A percentile compares a stretch with the other conserved stretches of the same genome.
Evolutionary conservation across 1,139 yeast species (phyloP).

Genomic region (Spencermartinsiella ligniputridi): DNA sequence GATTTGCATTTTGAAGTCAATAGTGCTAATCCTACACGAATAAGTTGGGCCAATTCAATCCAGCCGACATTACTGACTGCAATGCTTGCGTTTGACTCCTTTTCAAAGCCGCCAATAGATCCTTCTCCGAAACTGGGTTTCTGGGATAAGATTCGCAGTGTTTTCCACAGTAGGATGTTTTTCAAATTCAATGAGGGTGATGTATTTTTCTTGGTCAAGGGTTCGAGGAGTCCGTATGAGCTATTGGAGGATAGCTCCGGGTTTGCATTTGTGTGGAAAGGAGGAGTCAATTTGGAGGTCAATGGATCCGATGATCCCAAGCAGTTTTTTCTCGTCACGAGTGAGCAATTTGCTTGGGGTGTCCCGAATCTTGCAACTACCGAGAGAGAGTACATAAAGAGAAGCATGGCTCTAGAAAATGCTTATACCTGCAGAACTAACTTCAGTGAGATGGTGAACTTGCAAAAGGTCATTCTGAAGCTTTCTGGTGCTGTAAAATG

Average conservation of each 20-base stretch:
- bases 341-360: slow-evolving; percentile 66
- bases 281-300: slow-evolving; percentile 54
- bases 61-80: slow-evolving; percentile 82
- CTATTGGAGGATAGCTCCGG: slow-evolving; percentile 71
- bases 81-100: slow-evolving; percentile 74
- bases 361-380: slow-evolving; percentile 45
- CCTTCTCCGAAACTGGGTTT: slow-evolving; percentile 78
- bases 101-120: slow-evolving; percentile 77
- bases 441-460: slow-evolving; percentile 24
- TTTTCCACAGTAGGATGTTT: slow-evolving; percentile 52
- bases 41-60: slow-evolving; percentile 83
- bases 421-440: slow-evolving; percentile 22
- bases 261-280: slow-evolving; percentile 72
- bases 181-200: slow-evolving; percentile 50
- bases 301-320: slow-evolving; percentile 61
- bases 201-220: slow-evolving; percentile 51
- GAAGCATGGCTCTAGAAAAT: slow-evolving; percentile 18
- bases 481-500: slow-evolving; percentile 48
- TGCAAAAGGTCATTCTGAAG: slow-evolving; percentile 49
- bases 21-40: slow-evolving; percentile 58
- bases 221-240: slow-evolving; percentile 72
- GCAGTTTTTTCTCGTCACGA: slow-evolving; percentile 57
- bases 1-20: slow-evolving; percentile 53
- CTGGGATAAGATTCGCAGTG: slow-evolving; percentile 68
- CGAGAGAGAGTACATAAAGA: slow-evolving; percentile 31